Evolutionary conservation across 2,329 filamentous ascomycete genomes (phyloP).

Genomic region (Aspergillus neotritici): DNA sequence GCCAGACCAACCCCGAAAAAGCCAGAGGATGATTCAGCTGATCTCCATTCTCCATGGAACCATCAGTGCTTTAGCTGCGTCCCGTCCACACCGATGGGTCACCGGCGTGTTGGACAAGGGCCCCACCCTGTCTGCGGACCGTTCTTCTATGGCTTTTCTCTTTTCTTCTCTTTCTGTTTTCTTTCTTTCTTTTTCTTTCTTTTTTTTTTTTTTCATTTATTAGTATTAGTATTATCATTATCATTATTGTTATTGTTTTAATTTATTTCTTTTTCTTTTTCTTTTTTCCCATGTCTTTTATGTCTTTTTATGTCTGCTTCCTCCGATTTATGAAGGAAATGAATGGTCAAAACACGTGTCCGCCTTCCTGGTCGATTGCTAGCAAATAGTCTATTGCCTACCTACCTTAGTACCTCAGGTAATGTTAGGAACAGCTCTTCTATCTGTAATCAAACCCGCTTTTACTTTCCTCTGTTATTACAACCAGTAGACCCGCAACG

Average conservation of each 20-base stretch:
- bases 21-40: slow-evolving; percentile 26
- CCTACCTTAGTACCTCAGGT: no score
- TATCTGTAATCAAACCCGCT: no score
- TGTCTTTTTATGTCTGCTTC: no score
- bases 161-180: slow-evolving; percentile 7
- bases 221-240: not conserved
- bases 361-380: no score
- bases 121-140: slow-evolving; percentile 17
- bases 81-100: slow-evolving; percentile 35
- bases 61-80: slow-evolving; percentile 22
- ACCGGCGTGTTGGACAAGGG: slow-evolving; percentile 22
- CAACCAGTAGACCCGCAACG: no score
- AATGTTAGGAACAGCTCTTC: no score
- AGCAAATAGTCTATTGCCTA: no score
- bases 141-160: slow-evolving; percentile 13
- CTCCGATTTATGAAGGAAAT: no score
- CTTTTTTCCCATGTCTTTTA: not conserved
- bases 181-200: slow-evolving; percentile 1
- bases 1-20: slow-evolving; percentile 19
- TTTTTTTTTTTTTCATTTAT: not conserved
- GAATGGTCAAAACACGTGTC: no score
- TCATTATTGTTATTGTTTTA: no score
- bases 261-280: not conserved
- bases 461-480: no score
- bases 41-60: slow-evolving; percentile 26